These are phyloP conservation scores for Anthostomella pinea DNA, from an alignment of 2,329 filamentous ascomycete species.

Conservation along the genomic window DNA sequence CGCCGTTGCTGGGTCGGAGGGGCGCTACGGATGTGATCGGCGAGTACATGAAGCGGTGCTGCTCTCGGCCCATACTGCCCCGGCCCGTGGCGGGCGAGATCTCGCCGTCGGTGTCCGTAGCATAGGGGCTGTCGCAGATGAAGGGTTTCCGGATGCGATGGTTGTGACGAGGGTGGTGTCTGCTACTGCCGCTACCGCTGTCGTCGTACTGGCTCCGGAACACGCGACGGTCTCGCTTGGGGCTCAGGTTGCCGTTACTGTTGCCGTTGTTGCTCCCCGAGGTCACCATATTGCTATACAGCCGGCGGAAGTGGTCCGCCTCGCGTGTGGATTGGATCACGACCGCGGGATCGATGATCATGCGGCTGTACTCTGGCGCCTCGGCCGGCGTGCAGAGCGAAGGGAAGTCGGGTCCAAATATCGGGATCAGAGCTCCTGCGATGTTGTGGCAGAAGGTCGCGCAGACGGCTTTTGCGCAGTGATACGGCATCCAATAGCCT, in stretches of 20 bases:
- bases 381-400: conserved; percentile 63
- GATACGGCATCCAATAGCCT: conserved; percentile 97
- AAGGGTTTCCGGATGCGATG: conserved; percentile 24
- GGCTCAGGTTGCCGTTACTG: conserved; percentile 14
- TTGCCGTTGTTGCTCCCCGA: conserved; percentile 6
- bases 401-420: conserved; percentile 85
- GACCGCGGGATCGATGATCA: conserved; percentile 61
- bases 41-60: conserved; percentile 19
- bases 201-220: conserved; percentile 27
- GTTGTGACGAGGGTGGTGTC: conserved; percentile 20
- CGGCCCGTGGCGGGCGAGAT: conserved; percentile 26
- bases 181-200: conserved; percentile 13
- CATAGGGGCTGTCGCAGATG: conserved; percentile 37
- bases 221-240: conserved; percentile 26
- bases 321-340: conserved; percentile 52
- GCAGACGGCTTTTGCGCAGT: conserved; percentile 81
- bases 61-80: conserved; percentile 15
- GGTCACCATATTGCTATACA: conserved; percentile 29
- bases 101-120: conserved; percentile 41
- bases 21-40: conserved; percentile 18
- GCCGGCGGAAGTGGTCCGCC: conserved; percentile 41
- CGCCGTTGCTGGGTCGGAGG: conserved; percentile 15
- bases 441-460: conserved; percentile 87
- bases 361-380: conserved; percentile 62
- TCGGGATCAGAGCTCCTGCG: conserved; percentile 78